A percentile compares a stretch with the other conserved stretches of the same genome.
Conservation (phyloP, 2,329 filamentous ascomycete genomes). For the Xylariomycetidae sp. region DNA sequence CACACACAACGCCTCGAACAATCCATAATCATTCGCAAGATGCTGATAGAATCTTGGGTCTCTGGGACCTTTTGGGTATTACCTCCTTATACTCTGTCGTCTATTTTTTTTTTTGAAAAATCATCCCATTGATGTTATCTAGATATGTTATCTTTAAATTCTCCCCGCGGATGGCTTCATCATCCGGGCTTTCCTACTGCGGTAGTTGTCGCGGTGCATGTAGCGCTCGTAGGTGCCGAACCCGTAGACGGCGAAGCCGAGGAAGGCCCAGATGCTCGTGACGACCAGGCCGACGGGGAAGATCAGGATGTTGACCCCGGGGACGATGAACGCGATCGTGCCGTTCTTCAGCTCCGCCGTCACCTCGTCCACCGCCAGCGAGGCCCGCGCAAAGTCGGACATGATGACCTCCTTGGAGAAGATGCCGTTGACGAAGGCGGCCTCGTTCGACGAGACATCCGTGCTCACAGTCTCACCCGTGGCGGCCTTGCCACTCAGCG, state of each 20-base stretch:
- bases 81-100: too few species aligned
- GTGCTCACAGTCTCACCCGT: conserved; percentile 52
- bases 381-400: conserved; percentile 45
- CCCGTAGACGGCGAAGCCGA: conserved; percentile 54
- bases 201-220: conserved; percentile 60
- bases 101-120: too few species aligned
- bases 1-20: too few species aligned
- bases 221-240: conserved; percentile 64
- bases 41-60: too few species aligned
- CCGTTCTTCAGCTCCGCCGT: conserved; percentile 42
- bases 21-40: too few species aligned
- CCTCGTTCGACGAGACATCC: conserved; percentile 65
- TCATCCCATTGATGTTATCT: too few species aligned
- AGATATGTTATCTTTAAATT: conserved; percentile 11
- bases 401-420: conserved; percentile 56
- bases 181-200: conserved; percentile 42
- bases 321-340: conserved; percentile 62
- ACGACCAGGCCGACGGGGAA: conserved; percentile 68
- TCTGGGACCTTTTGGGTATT: too few species aligned
- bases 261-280: conserved; percentile 55
- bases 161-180: conserved; percentile 27
- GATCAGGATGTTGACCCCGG: conserved; percentile 63
- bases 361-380: conserved; percentile 45
- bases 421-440: conserved; percentile 65
- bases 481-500: conserved; percentile 54